Percentiles rank a stretch among this genome's conserved stretches.
phyloP scores from a whole-genome alignment of 208 protist genomes.

The Crithidia expoeki region DNA sequence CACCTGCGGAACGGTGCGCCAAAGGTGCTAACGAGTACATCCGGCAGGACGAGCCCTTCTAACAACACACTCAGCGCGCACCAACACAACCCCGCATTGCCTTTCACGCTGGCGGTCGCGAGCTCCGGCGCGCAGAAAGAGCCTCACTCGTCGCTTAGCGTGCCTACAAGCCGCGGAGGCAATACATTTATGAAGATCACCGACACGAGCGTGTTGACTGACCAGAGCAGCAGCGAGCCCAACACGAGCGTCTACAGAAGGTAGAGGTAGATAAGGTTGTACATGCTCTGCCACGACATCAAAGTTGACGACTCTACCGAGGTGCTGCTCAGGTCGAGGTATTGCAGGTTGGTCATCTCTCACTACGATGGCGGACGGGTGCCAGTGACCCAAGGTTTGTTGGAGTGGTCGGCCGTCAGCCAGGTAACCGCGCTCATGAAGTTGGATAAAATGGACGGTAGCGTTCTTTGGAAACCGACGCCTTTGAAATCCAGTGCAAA shows the following conservation, averaged over 20 bases:
- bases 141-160: conserved; percentile 10
- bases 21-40: conserved; percentile 5
- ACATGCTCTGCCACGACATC: conserved; percentile 14
- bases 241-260: conserved; percentile 7
- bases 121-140: conserved; percentile 4
- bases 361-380: conserved; percentile 17
- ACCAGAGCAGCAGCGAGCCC: conserved; percentile 8
- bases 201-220: conserved; percentile 8
- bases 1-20: conserved; percentile 5
- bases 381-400: conserved; percentile 16
- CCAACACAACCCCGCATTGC: conserved; percentile 12
- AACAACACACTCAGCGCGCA: conserved; percentile 12
- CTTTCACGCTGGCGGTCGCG: background rate
- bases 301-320: conserved; percentile 8
- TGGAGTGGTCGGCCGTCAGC: conserved; percentile 5
- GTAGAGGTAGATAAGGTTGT: conserved; percentile 8
- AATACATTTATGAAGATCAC: background rate
- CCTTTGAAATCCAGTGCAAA: conserved; percentile 13
- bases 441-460: conserved; percentile 6
- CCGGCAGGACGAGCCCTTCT: background rate
- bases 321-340: conserved; percentile 15
- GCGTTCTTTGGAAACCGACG: conserved; percentile 6
- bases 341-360: conserved; percentile 7
- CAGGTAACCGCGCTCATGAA: conserved; percentile 1
- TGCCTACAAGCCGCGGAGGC: conserved; percentile 2